Base-by-base conservation (phyloP, 2,329 filamentous ascomycete genomes). In the Leptographium wingfieldii region DNA sequence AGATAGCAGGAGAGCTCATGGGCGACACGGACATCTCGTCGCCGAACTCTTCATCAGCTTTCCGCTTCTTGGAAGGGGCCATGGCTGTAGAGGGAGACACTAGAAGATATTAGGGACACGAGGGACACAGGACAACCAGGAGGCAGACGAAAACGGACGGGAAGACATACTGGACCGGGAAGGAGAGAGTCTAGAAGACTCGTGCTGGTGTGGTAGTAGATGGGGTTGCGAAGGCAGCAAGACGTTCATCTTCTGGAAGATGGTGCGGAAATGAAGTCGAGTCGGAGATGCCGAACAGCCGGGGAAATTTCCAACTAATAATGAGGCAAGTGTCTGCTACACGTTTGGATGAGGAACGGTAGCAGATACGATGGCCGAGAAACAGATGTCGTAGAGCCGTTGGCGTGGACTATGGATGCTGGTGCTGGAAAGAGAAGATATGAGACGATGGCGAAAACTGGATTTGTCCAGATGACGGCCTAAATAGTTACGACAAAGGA, bases 21-120 rank as follows among this genome's bases (percentile, higher is more conserved):
- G 92, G 92, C 46, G 92, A 96, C 68, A 92, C 86, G 62, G 87
- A 90, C 90, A 97, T 96, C 69, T 91, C 90, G 70, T 92, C 88
- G 69, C 87, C 85, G 69, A 86, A 85, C 64, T 92, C 89, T 57
- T 86, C 84, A 60, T 86, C 84, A 68, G 90, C 91, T 79, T 97
- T 97, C 74, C 94, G 86, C 80, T 97, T 97, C 66, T 81, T 77
- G 67, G 73, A 76, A 43, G 69, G 66, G 22, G 72, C 66, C 78
- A 84, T 83, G 70, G 71, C 79, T 62, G 80, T 69, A 66, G 80
- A 77, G 10, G 81, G 77, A 64, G 76, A 74, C 66, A 73, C 77
- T 79, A 65, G 29, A 55, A 27, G 27, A 3, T 6, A 48, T 27
- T 14, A 48, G 40, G 22, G 33, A 40, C 9, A 62, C n/a, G 10